A percentile compares a stretch with the other conserved stretches of the same genome.
Evolutionary conservation across 495 filamentous ascomycete species (phyloP).

Genomic region (Chaetomium fimeti): DNA sequence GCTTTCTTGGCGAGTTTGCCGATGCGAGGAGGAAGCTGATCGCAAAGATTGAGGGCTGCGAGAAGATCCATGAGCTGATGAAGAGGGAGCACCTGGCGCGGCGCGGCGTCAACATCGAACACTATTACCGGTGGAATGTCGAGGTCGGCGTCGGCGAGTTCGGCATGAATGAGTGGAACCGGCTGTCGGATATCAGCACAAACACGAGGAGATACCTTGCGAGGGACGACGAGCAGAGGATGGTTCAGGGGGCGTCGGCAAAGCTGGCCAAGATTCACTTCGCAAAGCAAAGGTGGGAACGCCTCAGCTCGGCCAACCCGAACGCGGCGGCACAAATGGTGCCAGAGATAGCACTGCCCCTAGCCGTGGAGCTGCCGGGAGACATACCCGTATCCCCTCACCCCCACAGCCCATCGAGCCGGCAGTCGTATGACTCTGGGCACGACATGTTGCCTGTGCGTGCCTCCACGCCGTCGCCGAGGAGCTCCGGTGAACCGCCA

Average conservation of each 20-base stretch:
- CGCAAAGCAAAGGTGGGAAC: constrained; percentile 51
- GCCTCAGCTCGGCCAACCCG: constrained; percentile 30
- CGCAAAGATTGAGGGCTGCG: constrained; percentile 90
- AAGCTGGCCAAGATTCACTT: constrained; percentile 82
- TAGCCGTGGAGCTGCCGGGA: constrained; percentile 51
- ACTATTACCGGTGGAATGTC: constrained; percentile 97
- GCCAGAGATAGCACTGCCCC: constrained; percentile 39
- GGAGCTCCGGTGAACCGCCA: constrained; percentile 44
- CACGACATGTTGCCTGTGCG: constrained; percentile 42
- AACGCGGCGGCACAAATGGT: constrained; percentile 36
- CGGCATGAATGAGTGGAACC: constrained; percentile 97
- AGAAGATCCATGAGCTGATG: constrained; percentile 85
- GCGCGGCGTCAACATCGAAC: constrained; percentile 77
- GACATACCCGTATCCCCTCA: constrained; percentile 42
- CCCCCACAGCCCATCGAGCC: constrained; percentile 37
- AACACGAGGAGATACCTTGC: constrained; percentile 82
- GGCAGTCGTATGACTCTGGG: constrained; percentile 51
- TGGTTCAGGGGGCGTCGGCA: constrained; percentile 71
- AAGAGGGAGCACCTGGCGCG: constrained; percentile 69
- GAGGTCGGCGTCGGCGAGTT: constrained; percentile 97
- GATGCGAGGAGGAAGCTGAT: constrained; percentile 83
- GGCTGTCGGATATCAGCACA: constrained; percentile 88
- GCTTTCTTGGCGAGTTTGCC: constrained; percentile 85
- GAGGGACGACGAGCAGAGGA: constrained; percentile 67
- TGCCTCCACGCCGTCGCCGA: constrained; percentile 41